These are phyloP conservation scores for Diaporthe australafricana DNA, from an alignment of 2,329 filamentous ascomycete species.

Conservation along the genomic window DNA sequence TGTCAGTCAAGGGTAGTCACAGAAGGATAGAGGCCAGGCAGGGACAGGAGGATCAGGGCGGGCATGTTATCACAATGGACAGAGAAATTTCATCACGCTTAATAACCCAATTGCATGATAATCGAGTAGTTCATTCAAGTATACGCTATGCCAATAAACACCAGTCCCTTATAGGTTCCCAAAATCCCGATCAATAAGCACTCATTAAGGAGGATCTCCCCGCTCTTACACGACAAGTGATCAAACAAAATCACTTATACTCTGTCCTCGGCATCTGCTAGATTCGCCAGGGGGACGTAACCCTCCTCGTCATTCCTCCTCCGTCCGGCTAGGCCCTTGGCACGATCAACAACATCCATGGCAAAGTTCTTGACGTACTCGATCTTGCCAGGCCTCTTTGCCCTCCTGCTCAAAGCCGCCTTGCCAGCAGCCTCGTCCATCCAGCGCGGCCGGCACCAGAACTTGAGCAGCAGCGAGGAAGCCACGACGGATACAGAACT, in stretches of 20 bases:
- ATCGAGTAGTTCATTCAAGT: conserved; percentile 11
- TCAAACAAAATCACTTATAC: conserved; percentile 32
- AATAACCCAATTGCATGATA: neutral
- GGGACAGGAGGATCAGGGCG: too few species aligned
- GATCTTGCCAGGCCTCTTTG: conserved; percentile 53
- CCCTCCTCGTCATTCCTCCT: conserved; percentile 61
- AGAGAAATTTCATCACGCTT: neutral
- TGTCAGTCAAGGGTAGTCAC: too few species aligned
- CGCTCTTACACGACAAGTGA: neutral
- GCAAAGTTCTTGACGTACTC: conserved; percentile 55
- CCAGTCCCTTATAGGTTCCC: conserved; percentile 6
- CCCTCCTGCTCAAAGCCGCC: conserved; percentile 57
- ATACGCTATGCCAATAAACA: conserved; percentile 24
- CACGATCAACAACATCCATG: conserved; percentile 52
- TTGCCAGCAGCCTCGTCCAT: conserved; percentile 80
- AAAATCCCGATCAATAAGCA: neutral
- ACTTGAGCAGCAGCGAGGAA: conserved; percentile 84
- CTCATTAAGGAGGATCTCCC: neutral
- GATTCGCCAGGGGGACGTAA: conserved; percentile 68
- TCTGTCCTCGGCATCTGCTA: conserved; percentile 52
- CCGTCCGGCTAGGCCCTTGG: conserved; percentile 45
- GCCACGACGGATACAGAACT: conserved; percentile 91
- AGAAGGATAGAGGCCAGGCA: too few species aligned
- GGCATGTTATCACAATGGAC: too few species aligned
- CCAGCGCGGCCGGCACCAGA: conserved; percentile 88